A percentile compares a stretch with the other conserved stretches of the same genome.
Evolutionary conservation across 768 basidiomycete species (phyloP).

Genomic region (Heimioporus sp.): DNA sequence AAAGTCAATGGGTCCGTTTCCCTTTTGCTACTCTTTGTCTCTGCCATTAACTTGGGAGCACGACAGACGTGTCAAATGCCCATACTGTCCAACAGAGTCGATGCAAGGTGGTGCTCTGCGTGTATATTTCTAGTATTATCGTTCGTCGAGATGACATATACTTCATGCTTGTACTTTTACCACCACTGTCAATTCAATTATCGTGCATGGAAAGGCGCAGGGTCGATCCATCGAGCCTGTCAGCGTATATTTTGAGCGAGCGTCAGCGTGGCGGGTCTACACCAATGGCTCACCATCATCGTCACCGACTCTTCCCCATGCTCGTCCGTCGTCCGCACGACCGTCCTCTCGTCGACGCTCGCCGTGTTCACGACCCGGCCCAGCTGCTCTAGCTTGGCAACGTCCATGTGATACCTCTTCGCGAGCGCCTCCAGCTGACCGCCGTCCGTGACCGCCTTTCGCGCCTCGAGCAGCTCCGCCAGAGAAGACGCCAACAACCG

Average conservation of each 20-base stretch:
- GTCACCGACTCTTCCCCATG: slow-evolving; percentile 55
- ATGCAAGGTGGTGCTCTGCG: slow-evolving; percentile 51
- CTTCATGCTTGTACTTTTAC: slow-evolving; percentile 11
- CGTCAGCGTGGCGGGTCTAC: not conserved
- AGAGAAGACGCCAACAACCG: slow-evolving; percentile 53
- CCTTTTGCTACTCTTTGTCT: slow-evolving; percentile 3
- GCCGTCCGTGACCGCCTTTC: slow-evolving; percentile 45
- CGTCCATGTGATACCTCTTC: slow-evolving; percentile 53
- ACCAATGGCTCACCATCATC: slow-evolving; percentile 42
- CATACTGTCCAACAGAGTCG: slow-evolving; percentile 91
- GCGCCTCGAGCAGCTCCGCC: slow-evolving; percentile 58
- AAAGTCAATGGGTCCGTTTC: slow-evolving; percentile 78
- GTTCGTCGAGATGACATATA: not conserved
- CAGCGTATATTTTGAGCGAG: not conserved
- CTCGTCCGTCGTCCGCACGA: slow-evolving; percentile 43
- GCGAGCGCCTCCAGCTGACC: slow-evolving; percentile 51
- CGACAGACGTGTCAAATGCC: slow-evolving; percentile 87
- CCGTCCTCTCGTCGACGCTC: slow-evolving; percentile 50
- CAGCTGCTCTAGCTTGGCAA: slow-evolving; percentile 48
- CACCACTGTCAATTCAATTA: not conserved
- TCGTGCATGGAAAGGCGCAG: slow-evolving; percentile 4
- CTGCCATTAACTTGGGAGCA: not conserved
- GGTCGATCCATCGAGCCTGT: slow-evolving; percentile 30
- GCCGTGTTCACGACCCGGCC: slow-evolving; percentile 62
- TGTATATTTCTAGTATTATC: slow-evolving; percentile 55